Evolutionary conservation across 139 green algal genomes (phyloP).

Genomic region (Gonium pectorale): DNA sequence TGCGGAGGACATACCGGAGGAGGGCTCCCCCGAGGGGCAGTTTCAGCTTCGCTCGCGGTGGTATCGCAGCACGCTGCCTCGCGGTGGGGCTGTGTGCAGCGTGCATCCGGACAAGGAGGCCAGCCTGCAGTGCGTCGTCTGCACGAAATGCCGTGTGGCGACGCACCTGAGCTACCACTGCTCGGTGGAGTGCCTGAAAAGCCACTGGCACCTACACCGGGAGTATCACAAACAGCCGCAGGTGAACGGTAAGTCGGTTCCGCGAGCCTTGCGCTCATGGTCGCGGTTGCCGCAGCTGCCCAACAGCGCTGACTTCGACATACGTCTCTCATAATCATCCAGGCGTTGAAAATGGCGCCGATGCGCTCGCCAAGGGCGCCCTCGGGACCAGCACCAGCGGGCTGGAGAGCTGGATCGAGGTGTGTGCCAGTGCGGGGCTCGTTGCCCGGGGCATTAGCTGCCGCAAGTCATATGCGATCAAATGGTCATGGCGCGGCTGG

Average conservation of each 20-base stretch:
- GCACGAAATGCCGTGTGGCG: conserved; percentile 81
- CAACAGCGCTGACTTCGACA: no score
- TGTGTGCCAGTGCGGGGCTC: conserved; percentile 44
- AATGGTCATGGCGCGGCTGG: no score
- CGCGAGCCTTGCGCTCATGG: no score
- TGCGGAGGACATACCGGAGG: conserved; percentile 87
- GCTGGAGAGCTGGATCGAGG: conserved; percentile 85
- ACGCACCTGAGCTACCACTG: conserved; percentile 93
- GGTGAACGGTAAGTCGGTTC: no score
- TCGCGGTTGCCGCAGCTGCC: no score
- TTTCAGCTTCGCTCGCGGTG: conserved; percentile 89
- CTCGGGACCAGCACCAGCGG: conserved; percentile 72
- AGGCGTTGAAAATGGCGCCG: conserved; percentile 61
- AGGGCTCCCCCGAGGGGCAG: conserved; percentile 71
- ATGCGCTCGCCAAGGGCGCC: conserved; percentile 42
- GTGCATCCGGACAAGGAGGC: conserved; percentile 90
- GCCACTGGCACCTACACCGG: conserved; percentile 91
- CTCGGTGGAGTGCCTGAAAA: conserved; percentile 89
- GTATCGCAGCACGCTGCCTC: conserved; percentile 86
- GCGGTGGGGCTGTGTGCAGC: conserved; percentile 84
- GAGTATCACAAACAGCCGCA: conserved; percentile 84
- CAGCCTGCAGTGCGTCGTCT: conserved; percentile 92
- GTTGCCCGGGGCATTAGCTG: neutral
- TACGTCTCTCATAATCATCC: no score
- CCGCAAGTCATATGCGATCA: neutral